A percentile compares a stretch with the other conserved stretches of the same genome.
Conservation (phyloP, 176 grass and related monocot genomes). For the Avena insularis region DNA sequence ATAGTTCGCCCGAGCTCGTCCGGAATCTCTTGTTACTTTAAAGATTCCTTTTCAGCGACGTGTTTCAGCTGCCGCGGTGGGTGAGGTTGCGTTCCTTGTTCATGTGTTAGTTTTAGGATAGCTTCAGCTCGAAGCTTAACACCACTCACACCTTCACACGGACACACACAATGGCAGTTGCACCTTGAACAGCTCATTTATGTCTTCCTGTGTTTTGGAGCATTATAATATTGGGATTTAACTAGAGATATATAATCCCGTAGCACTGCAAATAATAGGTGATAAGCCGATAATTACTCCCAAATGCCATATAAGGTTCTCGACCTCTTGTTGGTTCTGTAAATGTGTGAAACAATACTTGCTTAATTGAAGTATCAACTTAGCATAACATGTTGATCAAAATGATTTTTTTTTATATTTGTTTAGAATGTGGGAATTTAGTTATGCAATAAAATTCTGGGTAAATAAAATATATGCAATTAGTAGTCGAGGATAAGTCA, state of each 20-base stretch:
- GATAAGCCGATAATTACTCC: neutral
- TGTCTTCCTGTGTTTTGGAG: neutral
- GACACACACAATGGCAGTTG: neutral
- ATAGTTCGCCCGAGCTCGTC: neutral
- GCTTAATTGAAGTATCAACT: neutral
- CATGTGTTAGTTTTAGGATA: slow-evolving; percentile 5
- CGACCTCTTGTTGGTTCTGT: neutral
- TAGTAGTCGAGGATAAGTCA: neutral
- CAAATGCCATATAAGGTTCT: neutral
- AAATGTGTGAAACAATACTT: neutral
- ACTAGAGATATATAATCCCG: neutral
- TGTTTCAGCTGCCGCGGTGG: neutral
- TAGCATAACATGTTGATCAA: neutral
- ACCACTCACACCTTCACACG: neutral
- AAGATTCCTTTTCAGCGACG: slow-evolving; percentile 20
- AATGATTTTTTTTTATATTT: neutral
- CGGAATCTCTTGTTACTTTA: neutral
- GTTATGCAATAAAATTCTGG: neutral
- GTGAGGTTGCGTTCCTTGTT: slow-evolving; percentile 7
- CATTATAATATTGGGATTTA: neutral
- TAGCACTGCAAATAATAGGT: neutral
- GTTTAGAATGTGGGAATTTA: slow-evolving; percentile 6
- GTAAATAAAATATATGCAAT: slow-evolving; percentile 1
- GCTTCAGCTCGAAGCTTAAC: neutral
- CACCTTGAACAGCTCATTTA: neutral